phyloP scores from a whole-genome alignment of 768 basidiomycete genomes.

The Cytidiella melzeri region DNA sequence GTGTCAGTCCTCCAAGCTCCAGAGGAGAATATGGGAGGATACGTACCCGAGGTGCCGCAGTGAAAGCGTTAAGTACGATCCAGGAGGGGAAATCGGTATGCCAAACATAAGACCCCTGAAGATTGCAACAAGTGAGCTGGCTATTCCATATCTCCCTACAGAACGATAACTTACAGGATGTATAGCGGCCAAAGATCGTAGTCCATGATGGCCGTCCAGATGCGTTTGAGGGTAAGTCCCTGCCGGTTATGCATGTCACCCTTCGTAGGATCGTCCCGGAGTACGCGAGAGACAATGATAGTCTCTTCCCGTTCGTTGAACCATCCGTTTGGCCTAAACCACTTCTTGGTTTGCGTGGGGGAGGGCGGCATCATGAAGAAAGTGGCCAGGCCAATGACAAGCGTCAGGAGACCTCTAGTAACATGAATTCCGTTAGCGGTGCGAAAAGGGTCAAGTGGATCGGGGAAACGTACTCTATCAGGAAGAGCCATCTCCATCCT shows the following conservation, averaged over 20 bases:
- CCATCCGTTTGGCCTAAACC: constrained; percentile 55
- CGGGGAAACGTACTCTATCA: constrained; percentile 41
- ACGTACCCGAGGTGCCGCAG: constrained; percentile 46
- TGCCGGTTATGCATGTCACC: constrained; percentile 71
- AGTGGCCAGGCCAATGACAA: constrained; percentile 39
- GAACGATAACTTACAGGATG: constrained; percentile 33
- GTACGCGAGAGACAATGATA: constrained; percentile 54
- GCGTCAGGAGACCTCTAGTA: constrained; percentile 42
- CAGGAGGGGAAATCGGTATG: constrained; percentile 42
- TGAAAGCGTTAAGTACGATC: constrained; percentile 52
- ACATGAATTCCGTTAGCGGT: constrained; percentile 46
- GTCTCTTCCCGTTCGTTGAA: constrained; percentile 46
- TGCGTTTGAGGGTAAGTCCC: constrained; percentile 40
- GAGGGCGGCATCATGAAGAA: constrained; percentile 52
- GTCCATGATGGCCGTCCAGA: constrained; percentile 52
- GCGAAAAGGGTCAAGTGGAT: constrained; percentile 32
- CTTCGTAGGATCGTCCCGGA: constrained; percentile 24
- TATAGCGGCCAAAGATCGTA: constrained; percentile 67
- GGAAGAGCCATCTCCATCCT: constrained; percentile 57
- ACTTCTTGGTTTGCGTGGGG: constrained; percentile 52
- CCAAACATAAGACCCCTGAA: constrained; percentile 49
- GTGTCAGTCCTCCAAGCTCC: neutral
- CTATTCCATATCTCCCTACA: too few relatives aligned
- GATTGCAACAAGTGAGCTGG: constrained; percentile 24
- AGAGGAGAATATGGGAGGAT: neutral